Percentiles rank a stretch among this genome's conserved stretches.
Evolutionary conservation across 306 rosid genomes (phyloP).

Genomic region (Phaseolus lunatus): DNA sequence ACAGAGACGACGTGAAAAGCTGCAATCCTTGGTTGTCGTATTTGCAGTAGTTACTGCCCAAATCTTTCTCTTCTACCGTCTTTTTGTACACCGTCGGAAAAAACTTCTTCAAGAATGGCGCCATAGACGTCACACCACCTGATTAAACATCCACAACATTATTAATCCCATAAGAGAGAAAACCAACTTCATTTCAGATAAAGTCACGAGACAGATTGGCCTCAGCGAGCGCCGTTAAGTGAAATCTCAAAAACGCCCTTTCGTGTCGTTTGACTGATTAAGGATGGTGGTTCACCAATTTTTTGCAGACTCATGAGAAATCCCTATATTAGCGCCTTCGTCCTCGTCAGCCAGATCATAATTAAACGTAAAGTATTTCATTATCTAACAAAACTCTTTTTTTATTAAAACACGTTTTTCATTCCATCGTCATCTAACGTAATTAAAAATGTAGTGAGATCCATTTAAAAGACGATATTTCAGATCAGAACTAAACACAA

Average conservation of each 20-base stretch:
- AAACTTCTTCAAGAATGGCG: conserved; percentile 62
- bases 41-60: conserved; percentile 70
- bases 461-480: too few species aligned
- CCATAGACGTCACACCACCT: conserved; percentile 86
- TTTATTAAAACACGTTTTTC: too few species aligned
- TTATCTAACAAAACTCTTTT: not conserved
- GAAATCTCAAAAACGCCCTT: conserved; percentile 10
- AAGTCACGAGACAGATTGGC: not conserved
- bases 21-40: conserved; percentile 73
- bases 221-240: not conserved
- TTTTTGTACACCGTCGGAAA: conserved; percentile 63
- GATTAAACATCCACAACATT: too few species aligned
- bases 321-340: too few species aligned
- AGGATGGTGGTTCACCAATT: too few species aligned
- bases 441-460: too few species aligned
- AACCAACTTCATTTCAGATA: not conserved
- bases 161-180: not conserved
- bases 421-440: too few species aligned
- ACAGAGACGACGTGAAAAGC: conserved; percentile 76
- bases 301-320: not conserved
- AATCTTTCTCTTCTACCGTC: conserved; percentile 38
- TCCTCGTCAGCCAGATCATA: not conserved
- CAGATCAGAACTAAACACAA: too few species aligned
- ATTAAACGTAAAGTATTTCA: not conserved
- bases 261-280: not conserved